Evolutionary conservation across 2,329 filamentous ascomycete genomes (phyloP).

Genomic region (Pseudovirgaria hyperparasitica): DNA sequence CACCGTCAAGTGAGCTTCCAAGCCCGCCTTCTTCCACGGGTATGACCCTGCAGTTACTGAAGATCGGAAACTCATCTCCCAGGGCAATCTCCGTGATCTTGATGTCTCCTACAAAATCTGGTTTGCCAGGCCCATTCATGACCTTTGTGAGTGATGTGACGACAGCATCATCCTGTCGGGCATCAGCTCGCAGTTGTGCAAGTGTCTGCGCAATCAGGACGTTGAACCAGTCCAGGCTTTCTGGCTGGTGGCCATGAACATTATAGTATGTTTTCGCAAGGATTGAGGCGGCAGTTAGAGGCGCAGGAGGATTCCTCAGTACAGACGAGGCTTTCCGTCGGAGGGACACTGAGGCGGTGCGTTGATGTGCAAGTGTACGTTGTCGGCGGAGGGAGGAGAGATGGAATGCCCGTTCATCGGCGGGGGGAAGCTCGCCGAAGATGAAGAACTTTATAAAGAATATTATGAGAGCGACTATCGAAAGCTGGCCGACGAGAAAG

Average conservation of each 20-base stretch:
- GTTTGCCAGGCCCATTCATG: slow-evolving; percentile 75
- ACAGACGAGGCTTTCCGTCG: slow-evolving; percentile 25
- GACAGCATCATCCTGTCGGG: slow-evolving; percentile 82
- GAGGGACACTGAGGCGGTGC: slow-evolving; percentile 20
- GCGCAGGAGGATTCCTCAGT: slow-evolving; percentile 31
- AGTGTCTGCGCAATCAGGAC: slow-evolving; percentile 94
- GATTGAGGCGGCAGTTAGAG: slow-evolving; percentile 72
- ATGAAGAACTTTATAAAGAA: slow-evolving; percentile 99
- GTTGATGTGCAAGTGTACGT: slow-evolving; percentile 56
- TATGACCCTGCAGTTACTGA: slow-evolving; percentile 94
- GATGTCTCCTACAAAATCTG: slow-evolving; percentile 88
- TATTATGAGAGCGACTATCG: slow-evolving; percentile 78
- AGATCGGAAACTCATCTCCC: slow-evolving; percentile 95
- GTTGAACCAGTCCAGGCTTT: slow-evolving; percentile 98
- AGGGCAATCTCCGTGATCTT: slow-evolving; percentile 85
- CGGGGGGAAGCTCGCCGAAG: slow-evolving; percentile 81
- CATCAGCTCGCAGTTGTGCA: slow-evolving; percentile 85
- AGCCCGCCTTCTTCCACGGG: slow-evolving; percentile 67
- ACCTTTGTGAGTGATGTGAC: slow-evolving; percentile 72
- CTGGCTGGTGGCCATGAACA: slow-evolving; percentile 86
- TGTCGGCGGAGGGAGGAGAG: slow-evolving; percentile 63
- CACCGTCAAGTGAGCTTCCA: slow-evolving; percentile 18
- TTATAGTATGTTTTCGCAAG: slow-evolving; percentile 97
- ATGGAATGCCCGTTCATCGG: slow-evolving; percentile 65
- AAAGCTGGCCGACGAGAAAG: slow-evolving; percentile 84